Evolutionary conservation across 2,329 filamentous ascomycete genomes (phyloP).

Genomic region (Allantophomopsis cytisporea): DNA sequence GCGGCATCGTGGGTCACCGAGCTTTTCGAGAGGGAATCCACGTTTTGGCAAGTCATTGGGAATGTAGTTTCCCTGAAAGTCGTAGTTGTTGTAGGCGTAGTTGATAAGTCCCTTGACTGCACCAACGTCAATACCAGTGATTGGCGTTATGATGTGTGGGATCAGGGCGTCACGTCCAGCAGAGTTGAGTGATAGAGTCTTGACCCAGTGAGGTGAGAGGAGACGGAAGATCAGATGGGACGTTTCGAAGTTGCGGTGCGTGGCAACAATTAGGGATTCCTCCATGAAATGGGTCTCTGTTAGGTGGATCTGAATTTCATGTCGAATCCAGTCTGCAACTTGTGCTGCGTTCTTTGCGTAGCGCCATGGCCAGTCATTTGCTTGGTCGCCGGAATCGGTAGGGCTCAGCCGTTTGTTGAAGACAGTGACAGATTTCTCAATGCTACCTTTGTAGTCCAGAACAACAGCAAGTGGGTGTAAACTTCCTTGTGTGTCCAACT

Average conservation of each 20-base stretch:
- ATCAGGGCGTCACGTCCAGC: conserved; percentile 28
- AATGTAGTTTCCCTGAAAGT: conserved; percentile 29
- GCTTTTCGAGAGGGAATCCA: conserved; percentile 24
- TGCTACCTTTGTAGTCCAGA: conserved; percentile 28
- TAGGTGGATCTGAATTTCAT: conserved; percentile 32
- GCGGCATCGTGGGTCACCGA: conserved; percentile 4
- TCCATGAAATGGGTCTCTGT: conserved; percentile 30
- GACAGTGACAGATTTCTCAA: conserved; percentile 30
- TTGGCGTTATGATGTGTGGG: conserved; percentile 26
- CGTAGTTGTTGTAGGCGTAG: conserved; percentile 26
- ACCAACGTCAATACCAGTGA: conserved; percentile 25
- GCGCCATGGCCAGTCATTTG: conserved; percentile 34
- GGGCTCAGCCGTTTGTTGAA: conserved; percentile 31
- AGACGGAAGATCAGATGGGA: conserved; percentile 29
- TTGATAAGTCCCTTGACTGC: conserved; percentile 23
- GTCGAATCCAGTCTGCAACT: conserved; percentile 31
- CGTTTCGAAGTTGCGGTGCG: conserved; percentile 25
- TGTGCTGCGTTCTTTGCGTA: conserved; percentile 36
- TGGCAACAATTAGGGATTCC: conserved; percentile 31
- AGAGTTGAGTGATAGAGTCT: conserved; percentile 33
- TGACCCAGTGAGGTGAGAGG: conserved; percentile 33
- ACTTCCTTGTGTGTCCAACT: conserved; percentile 26
- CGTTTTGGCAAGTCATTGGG: conserved; percentile 28
- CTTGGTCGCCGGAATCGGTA: conserved; percentile 18
- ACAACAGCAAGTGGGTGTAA: conserved; percentile 34